Evolutionary conservation across 805 yeast genomes (phyloP), one percentile per base, ranked within the genome.

Genomic region (Suhomyces tanzawaensis): DNA sequence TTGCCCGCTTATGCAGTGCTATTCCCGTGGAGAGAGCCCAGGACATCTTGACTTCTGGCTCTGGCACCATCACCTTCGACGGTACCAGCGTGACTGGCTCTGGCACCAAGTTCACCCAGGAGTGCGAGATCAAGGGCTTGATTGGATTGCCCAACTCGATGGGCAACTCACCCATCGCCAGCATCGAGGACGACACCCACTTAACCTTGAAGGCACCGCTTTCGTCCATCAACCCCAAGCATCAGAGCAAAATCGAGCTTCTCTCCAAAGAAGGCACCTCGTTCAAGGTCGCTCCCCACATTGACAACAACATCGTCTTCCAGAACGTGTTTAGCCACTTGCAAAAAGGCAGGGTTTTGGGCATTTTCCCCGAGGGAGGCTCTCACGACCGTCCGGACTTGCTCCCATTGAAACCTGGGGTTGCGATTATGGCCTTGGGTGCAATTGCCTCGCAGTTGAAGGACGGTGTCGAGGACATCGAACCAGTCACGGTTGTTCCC

Each of bases 301-400:
- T 68, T 16, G 72, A 67, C 45, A 66, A 64, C 37, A 53, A 61
- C 39, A 25, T 40, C 19, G 62, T 69, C 5, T 68, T 68, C 42
- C 55, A 57, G 27, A 46, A 58, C 34, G 72, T 67, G n/a, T 68
- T 63, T 46, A 49, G 52, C 34, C 69, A 65, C 36, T 56, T 67
- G 36, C 60, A 61, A 34, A 38, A 34, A 5, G 65, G 64, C 8
- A 52, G 55, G 17, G 61, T 60, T 1, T 48, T 68, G 38, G 73
- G 72, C 2, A 63, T 67, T 12, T 68, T 68, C 39, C 73, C 72
- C 7, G 73, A 68, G 42, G 73, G 73, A 9, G 73, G 73, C 5
- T 63, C 67, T 26, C 72, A 68, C 41, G 73, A 68, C 42, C 45
- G 72, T 21, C 62, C 72, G 3, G 66, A 63, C 32, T 58, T 68